Evolutionary conservation across 2,329 filamentous ascomycete species (phyloP).

Genomic region (Monascus ruber): DNA sequence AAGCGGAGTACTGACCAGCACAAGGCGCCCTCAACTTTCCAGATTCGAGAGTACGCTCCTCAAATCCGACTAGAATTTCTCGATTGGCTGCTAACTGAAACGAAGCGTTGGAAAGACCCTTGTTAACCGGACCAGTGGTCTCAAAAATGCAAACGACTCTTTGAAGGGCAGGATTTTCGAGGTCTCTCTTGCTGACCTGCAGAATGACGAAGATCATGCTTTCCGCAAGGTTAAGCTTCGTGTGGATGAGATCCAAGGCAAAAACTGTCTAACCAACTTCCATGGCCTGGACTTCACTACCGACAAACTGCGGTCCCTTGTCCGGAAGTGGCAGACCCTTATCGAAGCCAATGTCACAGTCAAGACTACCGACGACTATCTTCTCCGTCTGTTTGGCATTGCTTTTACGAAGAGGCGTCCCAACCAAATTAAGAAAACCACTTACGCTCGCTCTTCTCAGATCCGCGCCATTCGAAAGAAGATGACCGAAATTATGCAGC

Average conservation of each 20-base stretch:
- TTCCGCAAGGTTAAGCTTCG: constrained; percentile 99
- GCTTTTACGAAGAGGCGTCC: constrained; percentile 98
- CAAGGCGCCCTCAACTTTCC: constrained; percentile 88
- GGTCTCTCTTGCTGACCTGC: constrained; percentile 95
- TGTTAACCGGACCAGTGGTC: constrained; percentile 97
- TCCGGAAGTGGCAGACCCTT: constrained; percentile 98
- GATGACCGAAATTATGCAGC: constrained; percentile 98
- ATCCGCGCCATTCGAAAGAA: constrained; percentile 98
- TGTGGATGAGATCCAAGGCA: constrained; percentile 97
- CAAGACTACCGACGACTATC: constrained; percentile 99
- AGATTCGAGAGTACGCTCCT: constrained; percentile 77
- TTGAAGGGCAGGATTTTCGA: constrained; percentile 98
- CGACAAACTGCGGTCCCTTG: constrained; percentile 97
- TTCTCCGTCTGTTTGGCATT: constrained; percentile 96
- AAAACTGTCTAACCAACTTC: constrained; percentile 99
- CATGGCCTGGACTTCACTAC: constrained; percentile 99
- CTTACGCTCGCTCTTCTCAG: constrained; percentile 92
- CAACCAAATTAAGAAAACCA: constrained; percentile 99
- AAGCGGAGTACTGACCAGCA: constrained; percentile 8
- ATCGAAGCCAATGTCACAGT: constrained; percentile 99
- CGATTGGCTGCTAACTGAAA: constrained; percentile 6
- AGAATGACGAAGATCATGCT: constrained; percentile 99
- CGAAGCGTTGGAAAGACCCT: constrained; percentile 96
- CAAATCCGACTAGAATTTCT: constrained; percentile 12
- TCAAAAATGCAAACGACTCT: constrained; percentile 99